A percentile compares a stretch with the other conserved stretches of the same genome.
phyloP scores from a whole-genome alignment of 306 rosid genomes.

The Cucurbita pepo region DNA sequence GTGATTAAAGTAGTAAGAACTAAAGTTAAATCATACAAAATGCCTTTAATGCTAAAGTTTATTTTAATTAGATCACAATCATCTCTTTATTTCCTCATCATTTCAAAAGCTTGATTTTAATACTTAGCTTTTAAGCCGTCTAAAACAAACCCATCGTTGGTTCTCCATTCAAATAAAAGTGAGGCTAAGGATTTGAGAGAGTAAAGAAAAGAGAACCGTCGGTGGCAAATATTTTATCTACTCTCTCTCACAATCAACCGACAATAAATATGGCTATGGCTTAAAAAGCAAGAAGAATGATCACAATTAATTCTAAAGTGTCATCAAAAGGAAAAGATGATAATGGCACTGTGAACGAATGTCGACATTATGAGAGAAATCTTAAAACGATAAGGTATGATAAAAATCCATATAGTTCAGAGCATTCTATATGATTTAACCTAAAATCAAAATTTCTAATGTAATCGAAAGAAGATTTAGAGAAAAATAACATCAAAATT shows the following conservation, averaged over 20 bases:
- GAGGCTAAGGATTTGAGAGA: background rate
- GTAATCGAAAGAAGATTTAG: background rate
- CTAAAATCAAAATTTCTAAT: background rate
- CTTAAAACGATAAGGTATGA: background rate
- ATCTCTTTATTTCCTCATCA: background rate
- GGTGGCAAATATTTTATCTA: background rate
- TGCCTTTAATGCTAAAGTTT: background rate
- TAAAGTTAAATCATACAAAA: background rate
- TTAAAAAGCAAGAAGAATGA: background rate
- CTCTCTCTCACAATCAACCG: background rate
- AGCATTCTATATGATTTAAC: background rate
- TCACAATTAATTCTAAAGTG: background rate
- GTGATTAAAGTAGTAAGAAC: background rate
- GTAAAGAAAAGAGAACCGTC: background rate
- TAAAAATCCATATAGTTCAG: background rate
- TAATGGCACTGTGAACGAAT: too few relatives aligned
- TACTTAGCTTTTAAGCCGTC: background rate
- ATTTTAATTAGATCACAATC: too few relatives aligned
- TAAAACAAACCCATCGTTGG: background rate
- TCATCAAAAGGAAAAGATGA: background rate
- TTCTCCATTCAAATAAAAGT: background rate
- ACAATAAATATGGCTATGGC: background rate
- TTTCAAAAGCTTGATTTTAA: background rate
- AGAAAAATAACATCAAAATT: constrained; percentile 5
- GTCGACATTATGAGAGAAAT: background rate